Conservation (phyloP, 2,329 filamentous ascomycete species). For the Scedosporium boydii region DNA sequence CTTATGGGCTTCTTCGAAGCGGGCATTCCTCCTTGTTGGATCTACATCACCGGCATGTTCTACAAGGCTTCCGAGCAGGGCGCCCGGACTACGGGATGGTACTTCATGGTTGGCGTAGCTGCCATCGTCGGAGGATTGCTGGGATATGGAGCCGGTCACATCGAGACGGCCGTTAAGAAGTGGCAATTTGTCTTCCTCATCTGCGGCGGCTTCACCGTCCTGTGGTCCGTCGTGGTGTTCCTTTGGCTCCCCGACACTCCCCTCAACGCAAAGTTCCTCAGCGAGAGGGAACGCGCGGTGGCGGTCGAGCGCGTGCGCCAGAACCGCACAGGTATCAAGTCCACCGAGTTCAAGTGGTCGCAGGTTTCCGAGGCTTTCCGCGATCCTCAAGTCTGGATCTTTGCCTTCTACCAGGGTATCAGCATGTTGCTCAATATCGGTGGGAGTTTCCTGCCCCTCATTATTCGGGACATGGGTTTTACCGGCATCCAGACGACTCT, state of each 20-base stretch:
- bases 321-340: constrained; percentile 35
- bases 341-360: constrained; percentile 12
- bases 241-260: constrained; percentile 9
- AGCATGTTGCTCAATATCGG: neutral
- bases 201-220: constrained; percentile 11
- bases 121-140: neutral
- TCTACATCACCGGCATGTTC: constrained; percentile 22
- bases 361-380: neutral
- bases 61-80: constrained; percentile 20
- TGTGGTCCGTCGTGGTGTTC: constrained; percentile 9
- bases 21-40: constrained; percentile 19
- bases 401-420: neutral
- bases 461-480: neutral
- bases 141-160: neutral
- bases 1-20: constrained; percentile 20
- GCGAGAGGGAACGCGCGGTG: constrained; percentile 27
- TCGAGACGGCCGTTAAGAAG: neutral
- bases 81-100: neutral
- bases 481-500: neutral
- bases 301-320: constrained; percentile 41
- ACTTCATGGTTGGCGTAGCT: neutral
- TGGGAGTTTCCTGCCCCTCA: neutral
- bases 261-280: constrained; percentile 8
- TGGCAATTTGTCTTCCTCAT: constrained; percentile 11
- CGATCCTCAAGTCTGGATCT: neutral